Evolutionary conservation across 306 rosid species (phyloP).

Genomic region (Quercus aquifolioides): DNA sequence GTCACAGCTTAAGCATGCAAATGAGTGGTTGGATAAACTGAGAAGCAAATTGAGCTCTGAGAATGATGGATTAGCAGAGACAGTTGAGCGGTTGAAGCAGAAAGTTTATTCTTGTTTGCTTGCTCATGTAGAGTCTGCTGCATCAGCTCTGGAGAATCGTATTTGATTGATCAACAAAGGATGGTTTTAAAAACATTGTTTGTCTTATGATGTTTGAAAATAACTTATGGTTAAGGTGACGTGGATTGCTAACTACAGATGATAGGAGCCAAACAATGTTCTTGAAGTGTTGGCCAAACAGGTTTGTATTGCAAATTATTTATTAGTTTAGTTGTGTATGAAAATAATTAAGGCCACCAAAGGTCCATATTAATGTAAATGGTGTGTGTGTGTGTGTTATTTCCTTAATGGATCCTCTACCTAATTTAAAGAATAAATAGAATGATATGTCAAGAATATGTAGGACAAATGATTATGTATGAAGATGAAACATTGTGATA

Average conservation of each 20-base stretch:
- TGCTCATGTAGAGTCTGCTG: constrained; percentile 73
- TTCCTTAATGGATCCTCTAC: background rate
- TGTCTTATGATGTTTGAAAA: constrained; percentile 8
- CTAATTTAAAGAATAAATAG: background rate
- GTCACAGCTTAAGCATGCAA: constrained; percentile 80
- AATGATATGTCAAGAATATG: background rate
- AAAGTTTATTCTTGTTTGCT: constrained; percentile 76
- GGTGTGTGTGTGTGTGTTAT: background rate
- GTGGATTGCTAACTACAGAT: constrained; percentile 9
- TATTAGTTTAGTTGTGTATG: constrained; percentile 14
- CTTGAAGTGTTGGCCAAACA: background rate
- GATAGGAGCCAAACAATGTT: constrained; percentile 19
- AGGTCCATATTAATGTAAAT: background rate
- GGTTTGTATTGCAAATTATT: constrained; percentile 11
- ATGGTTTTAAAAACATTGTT: background rate
- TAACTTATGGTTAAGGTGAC: constrained; percentile 34
- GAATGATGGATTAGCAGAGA: constrained; percentile 40
- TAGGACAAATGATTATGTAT: background rate
- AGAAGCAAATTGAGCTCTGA: constrained; percentile 38
- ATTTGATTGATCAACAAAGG: constrained; percentile 30
- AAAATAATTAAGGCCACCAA: background rate
- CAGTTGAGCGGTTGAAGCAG: constrained; percentile 62
- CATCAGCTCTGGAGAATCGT: constrained; percentile 71
- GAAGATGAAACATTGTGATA: constrained; percentile 4
- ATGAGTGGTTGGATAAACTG: constrained; percentile 85